Evolutionary conservation across 2,329 filamentous ascomycete species (phyloP), one percentile per base, ranked within the genome.

Genomic region (Calonectria pauciramosa): DNA sequence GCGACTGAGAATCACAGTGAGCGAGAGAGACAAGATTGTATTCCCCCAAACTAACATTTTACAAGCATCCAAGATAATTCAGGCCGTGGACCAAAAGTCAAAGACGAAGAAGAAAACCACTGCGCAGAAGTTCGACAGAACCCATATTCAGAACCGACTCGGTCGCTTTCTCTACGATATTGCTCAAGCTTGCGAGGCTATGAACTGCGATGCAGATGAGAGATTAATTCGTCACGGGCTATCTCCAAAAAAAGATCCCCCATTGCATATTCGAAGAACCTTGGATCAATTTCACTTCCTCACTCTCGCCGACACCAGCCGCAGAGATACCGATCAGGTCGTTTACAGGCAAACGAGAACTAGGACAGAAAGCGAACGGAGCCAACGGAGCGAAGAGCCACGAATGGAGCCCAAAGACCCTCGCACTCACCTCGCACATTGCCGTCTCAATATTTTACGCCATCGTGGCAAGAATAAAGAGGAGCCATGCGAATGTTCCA

Each of bases 211-310:
- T 4, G 60, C 60, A n/a, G 60, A 65, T 18, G 60, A 65, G 26
- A 65, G 60, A 34, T 30, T 65, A 13, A 49, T 65, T 49, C 60
- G 60, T 10, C 26, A 65, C 11, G 60, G 60, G 1, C 20, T 65
- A 2, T 18, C 38, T 23, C 38, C 3, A 1, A 49, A 44, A 18
- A 47, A 65, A 3, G 60, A 65, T 13, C 14, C 18, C 2, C 60
- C 60, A 7, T 34, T 65, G 7, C 60, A 65, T 18, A 65, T 49
- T 16, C 60, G 60, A 8, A 41, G 60, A 23, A 68, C 65, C 0
- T 11, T 68, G 49, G 49, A 68, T 30, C 65, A 68, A 18, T 68
- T 41, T 6, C 56, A 68, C 49, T 68, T 68, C 36, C 41, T 68
- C 20, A 68, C 49, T 13, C 18, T 56, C 4, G 65, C 49, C 3